Conservation (phyloP, 1,139 yeast genomes). For the Diutina catenulata region DNA sequence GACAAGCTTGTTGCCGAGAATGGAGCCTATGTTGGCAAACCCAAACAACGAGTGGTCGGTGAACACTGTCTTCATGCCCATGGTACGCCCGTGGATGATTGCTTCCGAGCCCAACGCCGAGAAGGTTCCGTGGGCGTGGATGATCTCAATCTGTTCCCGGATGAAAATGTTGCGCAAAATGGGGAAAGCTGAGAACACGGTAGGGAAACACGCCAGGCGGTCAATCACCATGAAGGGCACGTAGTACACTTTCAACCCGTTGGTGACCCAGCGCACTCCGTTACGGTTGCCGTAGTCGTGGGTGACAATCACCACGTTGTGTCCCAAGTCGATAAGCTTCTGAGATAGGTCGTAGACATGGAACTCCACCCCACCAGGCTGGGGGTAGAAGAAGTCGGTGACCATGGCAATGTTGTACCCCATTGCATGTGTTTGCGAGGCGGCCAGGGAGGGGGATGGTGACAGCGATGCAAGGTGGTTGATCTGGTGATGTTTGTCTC, state of each 20-base stretch:
- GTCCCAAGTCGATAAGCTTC: slow-evolving; percentile 73
- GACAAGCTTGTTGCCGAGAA: slow-evolving; percentile 75
- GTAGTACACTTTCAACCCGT: slow-evolving; percentile 88
- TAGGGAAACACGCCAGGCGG: slow-evolving; percentile 78
- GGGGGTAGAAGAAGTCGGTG: slow-evolving; percentile 96
- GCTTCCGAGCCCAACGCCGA: slow-evolving; percentile 85
- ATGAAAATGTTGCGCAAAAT: slow-evolving; percentile 73
- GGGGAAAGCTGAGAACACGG: slow-evolving; percentile 84
- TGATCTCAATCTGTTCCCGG: slow-evolving; percentile 75
- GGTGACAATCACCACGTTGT: slow-evolving; percentile 81
- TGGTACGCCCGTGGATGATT: slow-evolving; percentile 77
- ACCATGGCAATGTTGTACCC: slow-evolving; percentile 58
- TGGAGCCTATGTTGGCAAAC: slow-evolving; percentile 75
- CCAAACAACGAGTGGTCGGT: slow-evolving; percentile 97
- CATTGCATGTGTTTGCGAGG: too few species aligned
- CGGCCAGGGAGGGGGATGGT: too few species aligned
- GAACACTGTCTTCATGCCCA: slow-evolving; percentile 86
- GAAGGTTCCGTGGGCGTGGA: slow-evolving; percentile 92
- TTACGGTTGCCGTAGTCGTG: slow-evolving; percentile 77
- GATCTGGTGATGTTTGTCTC: too few species aligned
- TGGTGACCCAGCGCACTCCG: slow-evolving; percentile 74
- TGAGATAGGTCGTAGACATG: slow-evolving; percentile 80
- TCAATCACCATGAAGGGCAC: slow-evolving; percentile 72
- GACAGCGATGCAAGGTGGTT: too few species aligned
- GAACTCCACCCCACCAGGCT: slow-evolving; percentile 95